Evolutionary conservation across 129 eudicot species (phyloP).

Genomic region (Pulicaria dysenterica): DNA sequence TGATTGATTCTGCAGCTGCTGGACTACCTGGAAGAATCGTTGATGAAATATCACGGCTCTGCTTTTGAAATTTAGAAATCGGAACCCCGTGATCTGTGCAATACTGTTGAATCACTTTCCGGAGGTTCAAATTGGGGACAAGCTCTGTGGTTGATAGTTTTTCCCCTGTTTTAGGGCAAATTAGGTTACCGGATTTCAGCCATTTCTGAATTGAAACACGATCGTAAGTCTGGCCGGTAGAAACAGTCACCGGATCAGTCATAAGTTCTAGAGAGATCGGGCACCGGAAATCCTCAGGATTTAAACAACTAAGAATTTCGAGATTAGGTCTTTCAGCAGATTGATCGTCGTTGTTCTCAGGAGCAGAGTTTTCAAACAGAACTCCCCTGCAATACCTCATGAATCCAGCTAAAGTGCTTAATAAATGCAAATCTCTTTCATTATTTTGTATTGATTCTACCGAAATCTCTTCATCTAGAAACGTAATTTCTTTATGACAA

Average conservation of each 20-base stretch:
- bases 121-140: slow-evolving; percentile 66
- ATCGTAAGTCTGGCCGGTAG: slow-evolving; percentile 89
- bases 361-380: slow-evolving; percentile 48
- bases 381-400: slow-evolving; percentile 79
- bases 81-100: slow-evolving; percentile 74
- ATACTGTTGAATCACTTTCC: slow-evolving; percentile 66
- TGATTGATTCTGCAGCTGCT: slow-evolving; percentile 58
- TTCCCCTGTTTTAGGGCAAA: slow-evolving; percentile 89
- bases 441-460: slow-evolving; percentile 31
- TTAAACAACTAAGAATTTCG: slow-evolving; percentile 54
- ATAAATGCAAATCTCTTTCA: slow-evolving; percentile 54
- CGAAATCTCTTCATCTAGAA: slow-evolving; percentile 59
- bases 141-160: slow-evolving; percentile 49
- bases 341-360: slow-evolving; percentile 11
- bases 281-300: slow-evolving; percentile 78
- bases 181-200: slow-evolving; percentile 69
- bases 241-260: slow-evolving; percentile 86
- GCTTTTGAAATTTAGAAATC: slow-evolving; percentile 52
- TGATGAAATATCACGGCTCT: slow-evolving; percentile 55
- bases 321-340: slow-evolving; percentile 29
- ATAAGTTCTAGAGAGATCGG: slow-evolving; percentile 84
- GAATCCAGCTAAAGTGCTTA: slow-evolving; percentile 63
- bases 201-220: slow-evolving; percentile 75
- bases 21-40: slow-evolving; percentile 60
- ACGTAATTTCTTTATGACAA: slow-evolving; percentile 63